These are phyloP conservation scores for Cytospora schulzeri DNA, from an alignment of 2,329 filamentous ascomycete species.

Conservation along the genomic window DNA sequence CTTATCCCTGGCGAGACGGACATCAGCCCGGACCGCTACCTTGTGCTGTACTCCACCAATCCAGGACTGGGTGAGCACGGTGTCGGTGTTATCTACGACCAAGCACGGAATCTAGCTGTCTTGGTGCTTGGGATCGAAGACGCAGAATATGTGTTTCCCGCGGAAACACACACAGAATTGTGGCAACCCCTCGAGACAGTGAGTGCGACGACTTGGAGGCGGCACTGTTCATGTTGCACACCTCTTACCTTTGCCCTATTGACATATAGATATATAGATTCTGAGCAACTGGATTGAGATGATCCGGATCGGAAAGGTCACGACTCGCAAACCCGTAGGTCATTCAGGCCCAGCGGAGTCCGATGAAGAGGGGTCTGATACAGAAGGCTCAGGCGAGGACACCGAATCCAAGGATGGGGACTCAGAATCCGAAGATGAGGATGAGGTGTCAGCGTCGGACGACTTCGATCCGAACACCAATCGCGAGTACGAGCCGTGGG, in stretches of 20 bases:
- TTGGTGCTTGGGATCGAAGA: conserved; percentile 18
- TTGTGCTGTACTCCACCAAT: conserved; percentile 1
- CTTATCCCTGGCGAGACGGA: background rate
- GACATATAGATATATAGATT: conserved; percentile 28
- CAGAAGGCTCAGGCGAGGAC: no score
- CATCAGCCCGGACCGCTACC: background rate
- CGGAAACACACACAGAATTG: no score
- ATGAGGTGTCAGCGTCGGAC: no score
- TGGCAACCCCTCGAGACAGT: no score
- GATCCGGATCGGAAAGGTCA: conserved; percentile 28
- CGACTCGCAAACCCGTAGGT: conserved; percentile 14
- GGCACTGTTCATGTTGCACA: no score
- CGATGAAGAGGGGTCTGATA: no score
- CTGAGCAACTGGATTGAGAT: conserved; percentile 30
- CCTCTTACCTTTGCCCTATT: background rate
- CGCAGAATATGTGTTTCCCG: conserved; percentile 23
- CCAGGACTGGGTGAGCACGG: background rate
- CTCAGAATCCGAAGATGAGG: no score
- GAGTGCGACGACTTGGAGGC: no score
- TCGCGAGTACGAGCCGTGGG: conserved; percentile 9
- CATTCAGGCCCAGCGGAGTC: no score
- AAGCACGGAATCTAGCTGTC: background rate
- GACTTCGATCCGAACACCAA: no score
- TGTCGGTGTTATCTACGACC: conserved; percentile 2
- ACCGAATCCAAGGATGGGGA: no score